phyloP scores from a whole-genome alignment of 2,329 filamentous ascomycete species.

The Didymellaceae sp. region DNA sequence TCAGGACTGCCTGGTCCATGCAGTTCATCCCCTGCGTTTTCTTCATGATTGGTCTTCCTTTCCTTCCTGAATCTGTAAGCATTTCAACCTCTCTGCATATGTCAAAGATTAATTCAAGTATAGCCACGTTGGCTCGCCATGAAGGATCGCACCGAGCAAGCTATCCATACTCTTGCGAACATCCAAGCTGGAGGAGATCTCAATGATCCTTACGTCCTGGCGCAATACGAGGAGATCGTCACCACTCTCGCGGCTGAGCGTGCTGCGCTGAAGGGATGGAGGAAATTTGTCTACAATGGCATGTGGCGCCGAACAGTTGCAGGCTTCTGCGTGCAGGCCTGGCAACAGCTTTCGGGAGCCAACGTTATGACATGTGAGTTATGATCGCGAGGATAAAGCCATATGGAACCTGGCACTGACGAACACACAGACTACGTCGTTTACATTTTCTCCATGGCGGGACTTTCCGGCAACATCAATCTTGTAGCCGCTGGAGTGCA shows the following conservation, averaged over 20 bases:
- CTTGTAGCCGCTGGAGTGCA: conserved; percentile 50
- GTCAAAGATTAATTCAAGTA: background rate
- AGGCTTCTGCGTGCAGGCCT: conserved; percentile 63
- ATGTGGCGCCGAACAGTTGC: conserved; percentile 66
- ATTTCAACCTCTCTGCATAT: background rate
- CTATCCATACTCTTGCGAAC: conserved; percentile 52
- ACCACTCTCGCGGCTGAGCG: conserved; percentile 52
- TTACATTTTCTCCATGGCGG: conserved; percentile 67
- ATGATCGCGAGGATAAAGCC: no score
- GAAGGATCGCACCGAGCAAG: conserved; percentile 55
- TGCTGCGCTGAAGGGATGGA: conserved; percentile 48
- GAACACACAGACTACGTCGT: conserved; percentile 56
- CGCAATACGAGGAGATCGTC: conserved; percentile 58
- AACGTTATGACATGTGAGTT: conserved; percentile 43
- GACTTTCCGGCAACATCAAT: conserved; percentile 60
- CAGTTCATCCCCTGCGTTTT: conserved; percentile 55
- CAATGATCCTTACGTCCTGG: conserved; percentile 56
- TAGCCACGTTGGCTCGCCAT: conserved; percentile 58
- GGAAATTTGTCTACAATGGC: conserved; percentile 57
- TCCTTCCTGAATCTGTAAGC: conserved; percentile 50
- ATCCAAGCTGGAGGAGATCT: conserved; percentile 55
- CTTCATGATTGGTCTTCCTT: conserved; percentile 54
- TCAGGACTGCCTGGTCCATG: conserved; percentile 56
- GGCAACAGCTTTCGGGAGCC: conserved; percentile 58
- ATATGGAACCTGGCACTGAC: no score